Evolutionary conservation across 176 grass and related monocot genomes (phyloP), one percentile per base, ranked within the genome.

Genomic region (Pharus latifolius): DNA sequence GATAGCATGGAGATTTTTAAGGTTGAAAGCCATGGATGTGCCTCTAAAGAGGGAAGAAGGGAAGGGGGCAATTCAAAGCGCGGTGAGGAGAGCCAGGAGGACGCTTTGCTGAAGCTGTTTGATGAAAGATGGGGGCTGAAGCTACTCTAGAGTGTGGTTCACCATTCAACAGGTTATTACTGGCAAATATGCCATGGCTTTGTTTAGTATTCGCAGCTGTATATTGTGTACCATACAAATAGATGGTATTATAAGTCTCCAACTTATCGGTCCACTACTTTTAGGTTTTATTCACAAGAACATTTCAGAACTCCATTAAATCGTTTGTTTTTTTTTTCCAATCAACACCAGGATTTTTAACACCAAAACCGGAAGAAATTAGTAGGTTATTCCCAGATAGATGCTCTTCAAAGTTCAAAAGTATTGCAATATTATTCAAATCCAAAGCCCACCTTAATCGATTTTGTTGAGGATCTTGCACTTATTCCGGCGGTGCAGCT

Each of bases 71-170:
- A n/a, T 11, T 15, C 62, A 42, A n/a, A 1, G 62, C 23, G 25
- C 25, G 12, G 26, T 27, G 12, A 48, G 53, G 32, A 10, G 22
- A 41, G 59, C 44, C 31, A 35, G 11, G 18, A 18, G 37, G 57
- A 70, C n/a, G 6, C 50, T 0, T 29, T 74, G 10, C 4, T 69
- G 35, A 22, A 63, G 22, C 33, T 75, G n/a, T 69, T 85, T 56
- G 63, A 75, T 41, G 63, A 75, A 42, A 48, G 62, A 18, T 80
- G 76, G 46, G 69, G 75, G n/a, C 46, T 48, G 35, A 69, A 56
- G 18, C 47, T 57, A 53, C 52, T 58, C 17, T 79, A 69, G 52
- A 50, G 11, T 65, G 24, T 4, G 10, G 15, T 4, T 59, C n/a
- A 55, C 12, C 33, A 3, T 4, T 59, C n/a, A 55, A 23, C 33